A percentile compares a stretch with the other conserved stretches of the same genome.
Evolutionary conservation across 2,329 filamentous ascomycete genomes (phyloP).

Genomic region (Cladophialophora chaetospira): DNA sequence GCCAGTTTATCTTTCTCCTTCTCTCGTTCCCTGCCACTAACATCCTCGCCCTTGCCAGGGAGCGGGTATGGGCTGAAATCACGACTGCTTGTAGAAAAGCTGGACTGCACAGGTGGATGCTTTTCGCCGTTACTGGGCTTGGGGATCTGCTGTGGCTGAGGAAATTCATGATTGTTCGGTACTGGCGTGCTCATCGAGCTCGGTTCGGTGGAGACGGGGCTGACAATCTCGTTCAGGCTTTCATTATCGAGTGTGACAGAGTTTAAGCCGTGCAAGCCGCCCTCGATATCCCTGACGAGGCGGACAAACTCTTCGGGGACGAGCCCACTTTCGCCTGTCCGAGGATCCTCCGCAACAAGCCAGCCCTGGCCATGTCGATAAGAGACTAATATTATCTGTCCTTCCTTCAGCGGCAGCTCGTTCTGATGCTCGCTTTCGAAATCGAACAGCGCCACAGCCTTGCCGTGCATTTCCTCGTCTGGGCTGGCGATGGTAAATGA

Average conservation of each 20-base stretch:
- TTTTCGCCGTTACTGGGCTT: slow-evolving; percentile 34
- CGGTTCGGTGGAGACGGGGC: slow-evolving; percentile 58
- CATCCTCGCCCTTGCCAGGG: slow-evolving; percentile 20
- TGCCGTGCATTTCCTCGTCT: slow-evolving; percentile 97
- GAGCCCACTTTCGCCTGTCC: slow-evolving; percentile 87
- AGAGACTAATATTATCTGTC: slow-evolving; percentile 93
- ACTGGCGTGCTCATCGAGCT: slow-evolving; percentile 26
- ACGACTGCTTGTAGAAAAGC: slow-evolving; percentile 54
- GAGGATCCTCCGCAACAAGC: slow-evolving; percentile 94
- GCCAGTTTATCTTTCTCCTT: slow-evolving; percentile 7
- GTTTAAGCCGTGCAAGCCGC: slow-evolving; percentile 74
- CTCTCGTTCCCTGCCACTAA: slow-evolving; percentile 1
- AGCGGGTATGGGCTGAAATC: slow-evolving; percentile 41
- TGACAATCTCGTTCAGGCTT: slow-evolving; percentile 55
- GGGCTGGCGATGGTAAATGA: slow-evolving; percentile 93
- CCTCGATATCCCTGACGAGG: slow-evolving; percentile 87
- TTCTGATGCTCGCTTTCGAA: slow-evolving; percentile 96
- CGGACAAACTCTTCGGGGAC: slow-evolving; percentile 97
- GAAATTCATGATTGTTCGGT: slow-evolving; percentile 26
- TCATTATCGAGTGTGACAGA: slow-evolving; percentile 53
- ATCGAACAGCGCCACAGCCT: slow-evolving; percentile 91
- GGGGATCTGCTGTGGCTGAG: slow-evolving; percentile 12
- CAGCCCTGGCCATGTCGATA: slow-evolving; percentile 96
- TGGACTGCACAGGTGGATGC: slow-evolving; percentile 51
- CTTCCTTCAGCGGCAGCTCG: slow-evolving; percentile 86